Base-by-base conservation (phyloP, 2,329 filamentous ascomycete genomes). In the Beauveria caledonica region DNA sequence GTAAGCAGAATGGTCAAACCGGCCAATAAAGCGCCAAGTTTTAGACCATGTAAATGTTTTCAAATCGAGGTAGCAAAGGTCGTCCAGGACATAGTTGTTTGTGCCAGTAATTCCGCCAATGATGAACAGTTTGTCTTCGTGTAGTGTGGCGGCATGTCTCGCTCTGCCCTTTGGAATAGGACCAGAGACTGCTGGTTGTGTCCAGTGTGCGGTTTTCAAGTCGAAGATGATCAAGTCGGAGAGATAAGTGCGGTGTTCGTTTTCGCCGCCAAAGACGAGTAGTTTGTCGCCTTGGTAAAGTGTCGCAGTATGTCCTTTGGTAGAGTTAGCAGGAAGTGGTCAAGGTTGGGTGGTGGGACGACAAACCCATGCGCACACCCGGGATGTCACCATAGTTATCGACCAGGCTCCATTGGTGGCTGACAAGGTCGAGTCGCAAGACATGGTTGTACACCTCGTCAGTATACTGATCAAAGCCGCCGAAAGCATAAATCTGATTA, bases 391-490 rank as follows among this genome's bases (percentile, higher is more conserved):
- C 94, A 77, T 96, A 99, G 74, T 99, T 99, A 76, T 97, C 94
- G 21, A 99, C 93, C 55, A 99, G 78, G 66, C 86, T 94, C 94
- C 94, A 99, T 72, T 94, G 90, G 66, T 94, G 86, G 64, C 88
- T 92, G 63, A 88, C 81, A 64, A 99, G 82, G 72, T 99, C 92
- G 56, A 99, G 78, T 68, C 86, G 87, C 64, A 99, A 80, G 46
- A 99, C 94, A 76, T 99, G 94, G 71, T 99, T 99, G 76, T 99
- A 99, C 19, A 99, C 90, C 78, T 99, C 94, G 72, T 99, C 94
- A 0, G 94, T 99, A 71, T 96, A 97, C 74, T 97, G 93, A 71
- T 99, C 94, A 70, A 99, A 99, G 19, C 94, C 94, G 48, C 94
- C 94, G 78, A 99, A 99, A 11, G 93, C 94, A 74, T 95, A 97